Evolutionary conservation across 192 early-diverging fungal species (phyloP).

Genomic region (Phlyctochytrium bullatum): DNA sequence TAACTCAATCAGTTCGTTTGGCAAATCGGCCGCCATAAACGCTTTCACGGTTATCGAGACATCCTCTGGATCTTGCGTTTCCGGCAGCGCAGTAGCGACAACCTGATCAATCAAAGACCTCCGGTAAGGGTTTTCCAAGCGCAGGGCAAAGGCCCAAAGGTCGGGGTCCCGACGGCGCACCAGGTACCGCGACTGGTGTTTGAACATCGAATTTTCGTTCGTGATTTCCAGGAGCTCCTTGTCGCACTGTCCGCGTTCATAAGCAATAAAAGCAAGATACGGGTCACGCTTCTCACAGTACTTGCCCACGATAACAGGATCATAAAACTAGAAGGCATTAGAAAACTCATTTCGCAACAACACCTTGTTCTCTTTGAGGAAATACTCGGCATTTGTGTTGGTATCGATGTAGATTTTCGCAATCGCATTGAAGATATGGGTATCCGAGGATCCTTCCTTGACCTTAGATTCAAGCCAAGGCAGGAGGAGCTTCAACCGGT

Average conservation of each 20-base stretch:
- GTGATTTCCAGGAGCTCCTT: constrained; percentile 92
- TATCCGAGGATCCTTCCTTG: constrained; percentile 84
- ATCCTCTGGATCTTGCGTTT: constrained; percentile 95
- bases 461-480: constrained; percentile 92
- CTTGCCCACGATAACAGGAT: constrained; percentile 89
- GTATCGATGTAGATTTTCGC: constrained; percentile 99
- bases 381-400: constrained; percentile 97
- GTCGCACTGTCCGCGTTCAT: constrained; percentile 94
- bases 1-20: constrained; percentile 95
- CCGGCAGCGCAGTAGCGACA: constrained; percentile 86
- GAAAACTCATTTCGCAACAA: neutral
- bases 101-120: constrained; percentile 92
- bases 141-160: constrained; percentile 84
- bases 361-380: constrained; percentile 82
- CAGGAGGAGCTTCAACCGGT: constrained; percentile 91
- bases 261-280: constrained; percentile 90
- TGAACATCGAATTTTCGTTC: constrained; percentile 98
- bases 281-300: constrained; percentile 99
- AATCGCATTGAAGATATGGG: constrained; percentile 93
- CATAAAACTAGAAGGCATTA: constrained; percentile 62
- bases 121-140: constrained; percentile 74
- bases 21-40: constrained; percentile 95
- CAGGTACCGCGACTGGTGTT: constrained; percentile 97
- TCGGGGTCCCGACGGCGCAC: constrained; percentile 81
- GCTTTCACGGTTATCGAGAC: constrained; percentile 97